These are phyloP conservation scores for Capsicum baccatum DNA, from an alignment of 257 asterid genomes.

Conservation along the genomic window DNA sequence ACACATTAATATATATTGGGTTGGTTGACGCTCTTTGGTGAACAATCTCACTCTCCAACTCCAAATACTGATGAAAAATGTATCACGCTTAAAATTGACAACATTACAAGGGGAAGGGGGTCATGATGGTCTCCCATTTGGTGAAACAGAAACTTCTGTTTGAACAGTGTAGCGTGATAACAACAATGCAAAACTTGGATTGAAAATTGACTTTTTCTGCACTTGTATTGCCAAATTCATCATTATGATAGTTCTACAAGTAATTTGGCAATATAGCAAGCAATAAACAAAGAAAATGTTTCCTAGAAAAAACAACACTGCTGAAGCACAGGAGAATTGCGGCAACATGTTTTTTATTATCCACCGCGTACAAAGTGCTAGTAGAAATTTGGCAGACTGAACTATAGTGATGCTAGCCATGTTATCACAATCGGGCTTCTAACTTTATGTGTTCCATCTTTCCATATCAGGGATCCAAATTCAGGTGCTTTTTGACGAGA, in stretches of 20 bases:
- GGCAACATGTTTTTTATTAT: slow-evolving; percentile 12
- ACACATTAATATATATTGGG: no score
- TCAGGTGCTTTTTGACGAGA: slow-evolving; percentile 59
- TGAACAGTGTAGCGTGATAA: no score
- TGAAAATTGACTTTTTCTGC: background rate
- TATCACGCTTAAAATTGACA: no score
- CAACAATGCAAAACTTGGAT: background rate
- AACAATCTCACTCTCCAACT: no score
- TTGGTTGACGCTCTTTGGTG: no score
- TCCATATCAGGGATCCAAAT: slow-evolving; percentile 76
- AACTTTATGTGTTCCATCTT: slow-evolving; percentile 65
- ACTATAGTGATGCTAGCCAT: slow-evolving; percentile 69
- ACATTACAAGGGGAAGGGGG: no score
- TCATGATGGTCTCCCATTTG: no score
- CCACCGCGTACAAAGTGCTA: slow-evolving; percentile 18
- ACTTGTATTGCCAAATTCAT: slow-evolving; percentile 8
- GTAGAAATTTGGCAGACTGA: slow-evolving; percentile 17
- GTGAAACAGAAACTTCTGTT: no score
- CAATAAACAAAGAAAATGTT: slow-evolving; percentile 31
- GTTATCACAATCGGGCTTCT: slow-evolving; percentile 85
- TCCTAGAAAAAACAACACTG: background rate
- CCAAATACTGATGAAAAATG: no score
- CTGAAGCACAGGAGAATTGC: background rate
- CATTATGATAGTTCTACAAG: background rate
- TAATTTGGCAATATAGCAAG: slow-evolving; percentile 24